Evolutionary conservation across 2,329 filamentous ascomycete genomes (phyloP).

Genomic region (Cercospora zeae-maydis): DNA sequence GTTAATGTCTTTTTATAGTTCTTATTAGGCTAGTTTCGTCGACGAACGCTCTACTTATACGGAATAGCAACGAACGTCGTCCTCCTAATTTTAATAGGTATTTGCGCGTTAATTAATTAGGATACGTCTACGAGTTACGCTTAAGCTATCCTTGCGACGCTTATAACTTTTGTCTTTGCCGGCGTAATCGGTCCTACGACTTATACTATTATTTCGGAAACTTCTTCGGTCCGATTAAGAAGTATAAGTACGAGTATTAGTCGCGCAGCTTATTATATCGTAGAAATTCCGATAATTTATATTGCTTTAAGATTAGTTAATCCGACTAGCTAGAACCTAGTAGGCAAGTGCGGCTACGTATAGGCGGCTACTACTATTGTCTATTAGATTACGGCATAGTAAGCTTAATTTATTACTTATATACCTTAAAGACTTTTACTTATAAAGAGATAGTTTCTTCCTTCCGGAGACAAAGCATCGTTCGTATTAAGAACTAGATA

Average conservation of each 20-base stretch:
- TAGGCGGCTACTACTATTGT: slow-evolving; percentile 46
- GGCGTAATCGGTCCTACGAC: slow-evolving; percentile 27
- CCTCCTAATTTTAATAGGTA: slow-evolving; percentile 29
- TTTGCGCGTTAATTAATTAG: slow-evolving; percentile 20
- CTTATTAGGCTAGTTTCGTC: slow-evolving; percentile 37
- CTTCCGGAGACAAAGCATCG: slow-evolving; percentile 47
- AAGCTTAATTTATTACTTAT: background rate
- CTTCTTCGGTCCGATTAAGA: slow-evolving; percentile 29
- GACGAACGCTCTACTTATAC: slow-evolving; percentile 39
- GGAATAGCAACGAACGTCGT: slow-evolving; percentile 35
- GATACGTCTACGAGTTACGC: slow-evolving; percentile 35
- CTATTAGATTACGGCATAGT: slow-evolving; percentile 41
- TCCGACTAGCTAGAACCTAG: slow-evolving; percentile 35
- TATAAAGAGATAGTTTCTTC: slow-evolving; percentile 32
- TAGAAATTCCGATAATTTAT: slow-evolving; percentile 27
- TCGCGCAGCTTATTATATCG: slow-evolving; percentile 29
- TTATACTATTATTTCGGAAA: slow-evolving; percentile 32
- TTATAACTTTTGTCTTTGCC: slow-evolving; percentile 42
- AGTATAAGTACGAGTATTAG: slow-evolving; percentile 29
- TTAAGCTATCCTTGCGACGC: slow-evolving; percentile 49
- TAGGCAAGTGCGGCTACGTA: slow-evolving; percentile 49
- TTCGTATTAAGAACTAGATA: slow-evolving; percentile 46
- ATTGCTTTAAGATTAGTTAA: slow-evolving; percentile 26
- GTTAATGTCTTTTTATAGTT: slow-evolving; percentile 30
- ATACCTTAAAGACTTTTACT: background rate